Evolutionary conservation across 306 rosid genomes (phyloP), one percentile per base, ranked within the genome.

Genomic region (Acmispon strigosus): DNA sequence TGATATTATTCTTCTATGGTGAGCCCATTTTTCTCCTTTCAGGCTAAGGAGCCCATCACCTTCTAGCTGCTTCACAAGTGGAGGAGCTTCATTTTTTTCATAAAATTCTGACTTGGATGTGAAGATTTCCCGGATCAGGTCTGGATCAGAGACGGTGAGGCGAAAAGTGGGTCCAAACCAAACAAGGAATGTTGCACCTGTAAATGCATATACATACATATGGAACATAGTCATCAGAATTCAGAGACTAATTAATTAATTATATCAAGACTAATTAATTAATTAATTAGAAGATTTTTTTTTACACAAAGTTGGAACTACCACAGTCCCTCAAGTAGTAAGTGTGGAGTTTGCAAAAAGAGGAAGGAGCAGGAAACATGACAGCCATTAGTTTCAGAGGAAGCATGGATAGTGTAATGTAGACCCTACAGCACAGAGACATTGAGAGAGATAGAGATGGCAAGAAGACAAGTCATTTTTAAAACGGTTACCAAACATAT

Each of bases 41-140:
- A 95, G 97, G 78, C 96, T 95, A 8, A 95, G 88, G 29, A 95
- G 99, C 6, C 99, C 99, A 68, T 95, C 96, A 3, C 99, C 99
- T 82, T 95, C 99, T 4, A 95, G 91, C 86, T 89, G 92, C 78
- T 89, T 91, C 41, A 95, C 87, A 2, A 95, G 96, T 1, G 99
- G 99, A 72, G 96, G 99, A 32, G 99, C 93, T 64, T 95, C 96
- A 43, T 86, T 89, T 63, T 95, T 95, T 78, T 95, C 99, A 36
- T 91, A 95, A 48, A 76, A 78, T 72, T 91, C 93, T 5, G 97
- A 86, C 67, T 89, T 95, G 45, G 97, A 87, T 47, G 81, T 77
- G 83, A 95, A 95, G 44, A 95, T 88, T 81, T 95, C 99, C 18
- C 96, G 72, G 50, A 95, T 86, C 16, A 91, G 90, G 85, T 85